Percentiles rank a stretch among this genome's conserved stretches.
These are phyloP conservation scores for Dioscorea cayenensis DNA, from an alignment of 116 monocot species.

Conservation along the genomic window DNA sequence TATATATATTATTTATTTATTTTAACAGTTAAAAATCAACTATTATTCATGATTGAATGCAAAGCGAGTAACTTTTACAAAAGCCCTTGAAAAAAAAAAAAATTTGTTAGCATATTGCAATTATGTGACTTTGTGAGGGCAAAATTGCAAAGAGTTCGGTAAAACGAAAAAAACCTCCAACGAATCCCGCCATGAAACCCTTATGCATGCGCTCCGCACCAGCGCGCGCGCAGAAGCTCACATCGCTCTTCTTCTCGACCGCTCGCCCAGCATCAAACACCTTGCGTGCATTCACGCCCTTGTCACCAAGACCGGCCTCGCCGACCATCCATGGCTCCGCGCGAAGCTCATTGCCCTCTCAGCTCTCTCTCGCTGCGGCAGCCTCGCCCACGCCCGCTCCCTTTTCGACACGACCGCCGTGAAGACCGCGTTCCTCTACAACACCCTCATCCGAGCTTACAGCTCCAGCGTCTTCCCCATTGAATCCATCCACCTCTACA, in stretches of 20 bases:
- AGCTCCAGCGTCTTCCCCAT: slow-evolving; percentile 21
- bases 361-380: slow-evolving; percentile 27
- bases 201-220: too few species aligned
- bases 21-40: too few species aligned
- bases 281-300: slow-evolving; percentile 24
- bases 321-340: slow-evolving; percentile 5
- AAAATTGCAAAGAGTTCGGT: too few species aligned
- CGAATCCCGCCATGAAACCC: too few species aligned
- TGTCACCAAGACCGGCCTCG: slow-evolving; percentile 23
- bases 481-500: slow-evolving; percentile 30
- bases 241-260: slow-evolving; percentile 20
- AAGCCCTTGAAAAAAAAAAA: too few species aligned
- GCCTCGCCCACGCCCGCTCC: slow-evolving; percentile 27
- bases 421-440: slow-evolving; percentile 6
- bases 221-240: not conserved
- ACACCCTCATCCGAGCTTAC: slow-evolving; percentile 29
- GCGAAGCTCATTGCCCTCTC: slow-evolving; percentile 28
- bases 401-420: slow-evolving; percentile 14
- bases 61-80: too few species aligned
- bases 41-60: too few species aligned
- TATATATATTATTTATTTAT: too few species aligned
- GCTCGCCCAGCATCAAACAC: slow-evolving; percentile 13
- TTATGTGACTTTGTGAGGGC: too few species aligned
- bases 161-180: too few species aligned
- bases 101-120: too few species aligned